A percentile compares a stretch with the other conserved stretches of the same genome.
These are phyloP conservation scores for Lepraria neglecta DNA, from an alignment of 495 filamentous ascomycete species.

Conservation along the genomic window DNA sequence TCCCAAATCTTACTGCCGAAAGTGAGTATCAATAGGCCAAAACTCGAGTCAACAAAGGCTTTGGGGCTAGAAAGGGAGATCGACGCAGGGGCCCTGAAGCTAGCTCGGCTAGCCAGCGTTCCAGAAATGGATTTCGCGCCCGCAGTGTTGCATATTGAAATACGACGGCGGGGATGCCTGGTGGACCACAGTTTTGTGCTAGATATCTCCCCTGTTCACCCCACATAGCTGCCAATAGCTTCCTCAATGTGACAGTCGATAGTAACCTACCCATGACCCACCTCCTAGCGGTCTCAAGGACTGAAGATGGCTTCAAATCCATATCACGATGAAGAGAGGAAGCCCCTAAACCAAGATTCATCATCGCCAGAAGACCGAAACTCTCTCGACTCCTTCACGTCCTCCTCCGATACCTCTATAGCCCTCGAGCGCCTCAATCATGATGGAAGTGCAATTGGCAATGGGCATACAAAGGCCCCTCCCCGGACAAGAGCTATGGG, in stretches of 20 bases:
- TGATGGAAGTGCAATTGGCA: conserved; percentile 26
- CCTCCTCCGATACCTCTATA: conserved; percentile 69
- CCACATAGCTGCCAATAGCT: background rate
- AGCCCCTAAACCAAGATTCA: conserved; percentile 20
- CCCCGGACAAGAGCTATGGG: conserved; percentile 20
- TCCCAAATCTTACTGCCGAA: background rate
- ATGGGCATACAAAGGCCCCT: conserved; percentile 27
- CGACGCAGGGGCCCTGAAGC: background rate
- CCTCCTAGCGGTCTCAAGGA: conserved; percentile 1
- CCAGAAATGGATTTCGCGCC: conserved; percentile 5
- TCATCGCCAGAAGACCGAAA: conserved; percentile 31
- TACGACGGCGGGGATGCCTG: background rate
- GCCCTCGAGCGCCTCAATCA: conserved; percentile 67
- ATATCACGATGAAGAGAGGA: conserved; percentile 26
- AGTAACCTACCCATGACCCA: background rate
- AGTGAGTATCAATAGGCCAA: background rate
- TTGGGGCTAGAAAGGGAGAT: background rate
- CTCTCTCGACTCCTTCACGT: conserved; percentile 56
- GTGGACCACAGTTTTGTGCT: background rate
- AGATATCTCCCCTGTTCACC: background rate
- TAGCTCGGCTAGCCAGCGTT: background rate
- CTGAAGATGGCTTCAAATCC: conserved; percentile 24
- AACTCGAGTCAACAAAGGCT: conserved; percentile 1
- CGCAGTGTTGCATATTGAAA: conserved; percentile 3
- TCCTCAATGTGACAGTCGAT: conserved; percentile 4